Conservation (phyloP, 2,329 filamentous ascomycete genomes). For the Sclerotinia borealis region DNA sequence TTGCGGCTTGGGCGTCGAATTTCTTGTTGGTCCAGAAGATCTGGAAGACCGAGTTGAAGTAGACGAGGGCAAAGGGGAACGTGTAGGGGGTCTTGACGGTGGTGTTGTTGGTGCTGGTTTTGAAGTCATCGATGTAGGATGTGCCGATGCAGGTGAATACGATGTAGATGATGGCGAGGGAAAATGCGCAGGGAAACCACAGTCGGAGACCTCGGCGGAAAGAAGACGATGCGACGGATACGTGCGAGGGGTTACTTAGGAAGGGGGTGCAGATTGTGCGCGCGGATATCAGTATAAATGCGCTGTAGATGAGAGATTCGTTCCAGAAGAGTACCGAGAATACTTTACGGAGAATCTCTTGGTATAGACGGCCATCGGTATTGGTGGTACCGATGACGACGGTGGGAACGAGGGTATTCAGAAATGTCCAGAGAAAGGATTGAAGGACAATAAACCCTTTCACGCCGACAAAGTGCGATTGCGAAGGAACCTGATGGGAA, state of each 20-base stretch:
- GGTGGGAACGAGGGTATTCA: constrained; percentile 40
- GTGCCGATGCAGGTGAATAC: constrained; percentile 33
- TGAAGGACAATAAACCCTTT: constrained; percentile 39
- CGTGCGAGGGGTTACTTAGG: constrained; percentile 33
- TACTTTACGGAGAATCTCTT: constrained; percentile 38
- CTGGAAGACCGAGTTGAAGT: constrained; percentile 42
- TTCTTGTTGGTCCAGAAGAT: constrained; percentile 40
- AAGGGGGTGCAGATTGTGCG: constrained; percentile 39
- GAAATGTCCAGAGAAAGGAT: constrained; percentile 41
- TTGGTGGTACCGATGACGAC: constrained; percentile 35
- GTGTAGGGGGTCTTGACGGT: constrained; percentile 32
- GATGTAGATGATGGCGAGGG: constrained; percentile 36
- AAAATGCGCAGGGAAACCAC: constrained; percentile 37
- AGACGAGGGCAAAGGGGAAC: constrained; percentile 36
- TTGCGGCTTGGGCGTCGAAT: constrained; percentile 37
- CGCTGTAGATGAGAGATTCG: constrained; percentile 39
- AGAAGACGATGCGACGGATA: constrained; percentile 36
- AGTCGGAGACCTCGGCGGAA: constrained; percentile 39
- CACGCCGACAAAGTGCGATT: constrained; percentile 35
- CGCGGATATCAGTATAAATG: constrained; percentile 41
- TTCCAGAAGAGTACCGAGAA: constrained; percentile 41
- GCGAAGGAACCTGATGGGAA: constrained; percentile 4
- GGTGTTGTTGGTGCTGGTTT: constrained; percentile 34
- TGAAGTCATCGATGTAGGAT: constrained; percentile 36
- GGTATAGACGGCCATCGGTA: constrained; percentile 34